Evolutionary conservation across 176 grass and related monocot genomes (phyloP).

Genomic region (Avena atlantica): DNA sequence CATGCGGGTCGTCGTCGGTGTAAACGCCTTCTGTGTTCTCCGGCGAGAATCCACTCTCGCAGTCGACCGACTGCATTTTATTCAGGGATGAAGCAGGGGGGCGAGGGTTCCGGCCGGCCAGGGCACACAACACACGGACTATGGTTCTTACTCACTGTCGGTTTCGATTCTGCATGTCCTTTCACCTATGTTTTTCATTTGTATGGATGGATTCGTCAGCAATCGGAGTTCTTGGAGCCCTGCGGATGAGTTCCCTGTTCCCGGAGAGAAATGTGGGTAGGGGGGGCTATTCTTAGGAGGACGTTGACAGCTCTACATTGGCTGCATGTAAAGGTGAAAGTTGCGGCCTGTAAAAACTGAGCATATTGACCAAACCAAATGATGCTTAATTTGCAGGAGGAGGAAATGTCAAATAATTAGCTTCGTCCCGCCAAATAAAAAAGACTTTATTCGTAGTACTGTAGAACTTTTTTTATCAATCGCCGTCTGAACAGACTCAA

Average conservation of each 20-base stretch:
- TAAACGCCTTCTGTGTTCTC: background rate
- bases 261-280: slow-evolving; percentile 8
- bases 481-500: too few relatives aligned
- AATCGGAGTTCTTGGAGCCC: background rate
- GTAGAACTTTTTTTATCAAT: too few relatives aligned
- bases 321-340: background rate
- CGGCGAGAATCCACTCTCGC: slow-evolving; percentile 32
- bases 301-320: slow-evolving; percentile 28
- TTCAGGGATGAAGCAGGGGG: background rate
- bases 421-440: too few relatives aligned
- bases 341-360: too few relatives aligned
- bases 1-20: background rate
- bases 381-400: too few relatives aligned
- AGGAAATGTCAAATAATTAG: too few relatives aligned
- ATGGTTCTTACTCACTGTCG: background rate
- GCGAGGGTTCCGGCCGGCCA: background rate
- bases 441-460: too few relatives aligned
- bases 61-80: slow-evolving; percentile 44
- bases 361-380: too few relatives aligned
- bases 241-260: background rate
- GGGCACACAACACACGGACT: background rate
- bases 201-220: background rate
- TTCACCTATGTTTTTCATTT: slow-evolving; percentile 13
- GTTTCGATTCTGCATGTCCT: slow-evolving; percentile 2
- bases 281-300: slow-evolving; percentile 16